Evolutionary conservation across 129 eudicot genomes (phyloP), one percentile per base, ranked within the genome.

Genomic region (Logfia minima): DNA sequence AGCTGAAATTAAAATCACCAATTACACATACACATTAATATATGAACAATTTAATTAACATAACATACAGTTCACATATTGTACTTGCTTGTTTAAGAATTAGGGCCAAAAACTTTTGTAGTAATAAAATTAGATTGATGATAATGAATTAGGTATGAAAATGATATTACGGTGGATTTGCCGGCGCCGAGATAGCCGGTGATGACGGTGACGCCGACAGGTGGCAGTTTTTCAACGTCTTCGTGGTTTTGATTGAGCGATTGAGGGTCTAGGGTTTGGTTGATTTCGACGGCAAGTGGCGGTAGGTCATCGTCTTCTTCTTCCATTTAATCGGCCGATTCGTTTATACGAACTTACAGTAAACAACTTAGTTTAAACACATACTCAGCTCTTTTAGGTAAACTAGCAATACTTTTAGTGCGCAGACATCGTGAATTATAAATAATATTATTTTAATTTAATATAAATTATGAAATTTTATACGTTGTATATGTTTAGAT

Each of bases 121-220:
- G 19, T 70, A 75, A 78, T 52, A 39, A 4, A 2, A 31, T 56
- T 8, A 45, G 21, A 70, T 2, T 71, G 66, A 65, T 18, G 66
- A 68, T 24, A 35, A 32, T 23, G 59, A 71, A 24, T 52, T 58
- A 43, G 43, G 3, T 19, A 1, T 19, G 8, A 0, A 32, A 2
- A 17, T 23, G 19, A 64, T 16, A 51, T 60, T 90, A 92, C 97
- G 56, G 98, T 93, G 62, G 98, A 93, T 83, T 93, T 93, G 19
- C 97, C 98, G 78, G 98, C 97, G 68, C 97, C 97, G 81, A 93
- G 92, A 83, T 93, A 93, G 65, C 98, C 98, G 29, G 98, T 93
- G 87, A 93, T 90, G 83, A 93, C 98, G 68, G 98, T 93, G 63
- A 93, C 98, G 81, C 98, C 98, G 69, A 93, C 98, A 3, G 96